Evolutionary conservation across 1,139 yeast genomes (phyloP).

Genomic region (Taphrina betulina): DNA sequence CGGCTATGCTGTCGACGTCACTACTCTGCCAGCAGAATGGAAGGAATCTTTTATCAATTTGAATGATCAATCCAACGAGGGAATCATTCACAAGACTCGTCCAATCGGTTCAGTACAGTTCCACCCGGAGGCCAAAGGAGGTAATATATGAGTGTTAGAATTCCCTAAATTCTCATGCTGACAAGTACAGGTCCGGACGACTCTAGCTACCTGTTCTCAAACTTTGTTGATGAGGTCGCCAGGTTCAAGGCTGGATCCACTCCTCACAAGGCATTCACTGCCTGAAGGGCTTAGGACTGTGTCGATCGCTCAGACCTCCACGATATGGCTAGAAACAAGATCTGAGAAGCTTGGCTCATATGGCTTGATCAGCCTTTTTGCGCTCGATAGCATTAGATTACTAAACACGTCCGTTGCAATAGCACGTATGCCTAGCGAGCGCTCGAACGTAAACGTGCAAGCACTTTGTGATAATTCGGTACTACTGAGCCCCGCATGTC

Average conservation of each 20-base stretch:
- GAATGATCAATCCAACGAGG: conserved; percentile 95
- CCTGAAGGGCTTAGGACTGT: not conserved
- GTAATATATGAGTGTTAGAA: too few species aligned
- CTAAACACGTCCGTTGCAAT: too few species aligned
- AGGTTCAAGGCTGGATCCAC: conserved; percentile 19
- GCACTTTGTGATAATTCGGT: too few species aligned
- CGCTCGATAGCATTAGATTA: too few species aligned
- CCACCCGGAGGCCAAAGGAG: conserved; percentile 99
- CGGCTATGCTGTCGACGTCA: conserved; percentile 91
- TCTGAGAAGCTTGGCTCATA: too few species aligned
- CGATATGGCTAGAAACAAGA: too few species aligned
- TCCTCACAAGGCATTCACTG: conserved; percentile 24
- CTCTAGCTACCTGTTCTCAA: conserved; percentile 79
- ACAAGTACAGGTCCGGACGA: conserved; percentile 97
- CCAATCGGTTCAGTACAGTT: conserved; percentile 96
- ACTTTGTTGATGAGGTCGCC: conserved; percentile 25
- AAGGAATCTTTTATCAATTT: conserved; percentile 83
- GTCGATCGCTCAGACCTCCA: too few species aligned
- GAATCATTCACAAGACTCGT: conserved; percentile 80
- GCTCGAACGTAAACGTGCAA: too few species aligned
- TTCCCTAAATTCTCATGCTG: too few species aligned
- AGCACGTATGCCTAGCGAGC: too few species aligned
- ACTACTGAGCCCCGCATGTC: too few species aligned
- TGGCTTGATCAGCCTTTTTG: too few species aligned
- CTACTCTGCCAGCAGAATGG: conserved; percentile 74